These are phyloP conservation scores for Microbotryum violaceum DNA, from an alignment of 1,284 basidiomycete species.

Conservation along the genomic window DNA sequence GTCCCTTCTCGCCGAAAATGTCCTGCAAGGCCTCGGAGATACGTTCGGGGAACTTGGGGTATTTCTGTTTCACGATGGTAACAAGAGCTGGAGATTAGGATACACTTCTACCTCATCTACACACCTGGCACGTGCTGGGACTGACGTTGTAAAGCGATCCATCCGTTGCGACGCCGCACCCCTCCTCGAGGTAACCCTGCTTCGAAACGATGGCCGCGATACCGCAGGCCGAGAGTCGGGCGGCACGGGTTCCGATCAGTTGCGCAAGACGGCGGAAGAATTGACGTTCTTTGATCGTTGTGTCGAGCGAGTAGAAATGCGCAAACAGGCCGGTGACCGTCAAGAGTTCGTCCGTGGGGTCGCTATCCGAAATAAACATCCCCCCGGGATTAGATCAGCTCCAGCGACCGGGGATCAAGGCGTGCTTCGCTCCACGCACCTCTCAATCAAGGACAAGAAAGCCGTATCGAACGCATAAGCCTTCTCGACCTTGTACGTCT, in stretches of 20 bases:
- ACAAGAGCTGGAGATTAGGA: neutral
- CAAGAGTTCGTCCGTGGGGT: slow-evolving; percentile 93
- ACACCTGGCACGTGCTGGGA: slow-evolving; percentile 16
- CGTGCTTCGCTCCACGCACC: slow-evolving; percentile 44
- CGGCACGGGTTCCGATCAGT: slow-evolving; percentile 81
- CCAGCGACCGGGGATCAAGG: neutral
- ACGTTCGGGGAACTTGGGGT: slow-evolving; percentile 81
- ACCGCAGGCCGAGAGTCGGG: slow-evolving; percentile 79
- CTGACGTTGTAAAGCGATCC: slow-evolving; percentile 84
- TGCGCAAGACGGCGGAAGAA: slow-evolving; percentile 82
- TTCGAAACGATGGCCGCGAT: slow-evolving; percentile 90
- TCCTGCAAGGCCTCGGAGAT: slow-evolving; percentile 82
- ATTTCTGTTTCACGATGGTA: slow-evolving; percentile 57
- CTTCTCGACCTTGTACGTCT: slow-evolving; percentile 42
- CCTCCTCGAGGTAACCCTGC: slow-evolving; percentile 74
- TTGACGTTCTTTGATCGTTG: slow-evolving; percentile 84
- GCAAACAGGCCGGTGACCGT: slow-evolving; percentile 95
- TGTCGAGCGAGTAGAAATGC: slow-evolving; percentile 82
- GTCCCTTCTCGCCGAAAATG: slow-evolving; percentile 87
- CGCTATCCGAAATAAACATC: slow-evolving; percentile 47
- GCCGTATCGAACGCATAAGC: slow-evolving; percentile 74
- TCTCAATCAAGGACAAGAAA: slow-evolving; percentile 93
- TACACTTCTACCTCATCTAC: neutral
- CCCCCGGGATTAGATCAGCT: neutral
- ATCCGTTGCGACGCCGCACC: slow-evolving; percentile 82